A percentile compares a stretch with the other conserved stretches of the same genome.
Evolutionary conservation across 2,329 filamentous ascomycete species (phyloP).

Genomic region (Pezicula carpinea): DNA sequence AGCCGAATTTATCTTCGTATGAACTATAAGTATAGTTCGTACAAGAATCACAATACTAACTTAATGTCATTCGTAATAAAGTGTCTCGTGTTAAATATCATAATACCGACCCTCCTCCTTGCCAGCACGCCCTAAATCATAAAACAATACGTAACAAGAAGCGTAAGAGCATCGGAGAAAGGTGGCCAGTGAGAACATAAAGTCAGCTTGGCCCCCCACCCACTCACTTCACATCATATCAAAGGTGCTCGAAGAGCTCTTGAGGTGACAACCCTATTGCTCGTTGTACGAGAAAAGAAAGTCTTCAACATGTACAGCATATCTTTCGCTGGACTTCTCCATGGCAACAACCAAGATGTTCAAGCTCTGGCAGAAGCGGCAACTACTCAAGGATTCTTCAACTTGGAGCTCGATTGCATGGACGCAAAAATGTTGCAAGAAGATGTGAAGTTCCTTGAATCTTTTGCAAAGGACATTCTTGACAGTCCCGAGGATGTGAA

Average conservation of each 20-base stretch:
- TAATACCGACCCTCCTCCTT: background rate
- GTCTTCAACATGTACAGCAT: constrained; percentile 2
- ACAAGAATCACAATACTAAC: no score
- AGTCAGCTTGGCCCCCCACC: background rate
- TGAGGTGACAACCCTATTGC: background rate
- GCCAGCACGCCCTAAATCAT: background rate
- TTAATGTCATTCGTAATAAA: background rate
- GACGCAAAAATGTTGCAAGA: constrained; percentile 1
- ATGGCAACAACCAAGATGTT: background rate
- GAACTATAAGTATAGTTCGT: no score
- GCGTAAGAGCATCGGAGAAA: background rate
- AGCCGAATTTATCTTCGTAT: no score
- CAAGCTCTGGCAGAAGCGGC: constrained; percentile 1
- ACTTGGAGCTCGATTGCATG: constrained; percentile 1
- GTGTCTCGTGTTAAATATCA: background rate
- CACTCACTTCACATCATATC: background rate
- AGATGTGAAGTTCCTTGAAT: constrained; percentile 2
- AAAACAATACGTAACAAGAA: background rate
- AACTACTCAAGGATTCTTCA: constrained; percentile 1
- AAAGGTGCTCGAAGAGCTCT: background rate
- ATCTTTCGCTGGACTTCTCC: background rate
- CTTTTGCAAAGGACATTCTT: constrained; percentile 3
- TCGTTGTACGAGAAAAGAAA: background rate
- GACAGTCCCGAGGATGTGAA: constrained; percentile 1
- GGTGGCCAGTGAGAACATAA: background rate